Base-by-base conservation (phyloP, 371 early-diverging fungal genomes). In the Syncephalastrum sp. region DNA sequence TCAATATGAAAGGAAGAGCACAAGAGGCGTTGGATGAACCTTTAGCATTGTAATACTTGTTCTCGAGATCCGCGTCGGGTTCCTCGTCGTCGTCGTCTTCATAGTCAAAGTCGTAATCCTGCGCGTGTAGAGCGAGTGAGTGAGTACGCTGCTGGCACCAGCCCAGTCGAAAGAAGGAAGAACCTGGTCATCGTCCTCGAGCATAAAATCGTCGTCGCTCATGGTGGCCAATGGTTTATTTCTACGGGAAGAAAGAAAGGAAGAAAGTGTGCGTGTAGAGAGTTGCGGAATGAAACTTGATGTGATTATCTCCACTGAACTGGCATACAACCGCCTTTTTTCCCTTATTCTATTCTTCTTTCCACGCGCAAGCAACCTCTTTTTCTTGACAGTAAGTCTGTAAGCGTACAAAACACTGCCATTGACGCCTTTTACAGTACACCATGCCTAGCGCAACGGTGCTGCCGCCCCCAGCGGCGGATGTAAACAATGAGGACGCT, bases 31-130 rank as follows among this genome's bases (percentile, higher is more conserved):
- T 33, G 4, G 10, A 8, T 15, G 19, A 19, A 81, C 93, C 93
- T 81, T 98, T 97, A 46, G 98, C 97, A 61, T 87, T 91, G 74
- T 97, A 97, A 75, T 97, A 98, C 61, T 86, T 89, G 72, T 95
- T 97, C 70, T 98, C 98, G 38, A 96, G 69, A 50, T 91, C 92
- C 8, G 93, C 87, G 57, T 90, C 90, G 15, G 91, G 87, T 62
- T 92, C 93, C 49, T 90, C 88, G 45, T 93, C 92, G 53, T 88
- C 89, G 69, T 90, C 94, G 54, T 84, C 83, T 65, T 92, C 94
- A 68, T 93, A 94, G 65, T 93, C 94, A 70, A 92, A 96, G 62
- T 91, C 96, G 55, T 90, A 94, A 29, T 92, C 94, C 75, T 78
- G 48, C 14, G 48, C 14, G 16, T 1, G 23, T 42, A 27, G 7